Evolutionary conservation across 305 asterid genomes (phyloP).

Genomic region (Solanum chacoense): DNA sequence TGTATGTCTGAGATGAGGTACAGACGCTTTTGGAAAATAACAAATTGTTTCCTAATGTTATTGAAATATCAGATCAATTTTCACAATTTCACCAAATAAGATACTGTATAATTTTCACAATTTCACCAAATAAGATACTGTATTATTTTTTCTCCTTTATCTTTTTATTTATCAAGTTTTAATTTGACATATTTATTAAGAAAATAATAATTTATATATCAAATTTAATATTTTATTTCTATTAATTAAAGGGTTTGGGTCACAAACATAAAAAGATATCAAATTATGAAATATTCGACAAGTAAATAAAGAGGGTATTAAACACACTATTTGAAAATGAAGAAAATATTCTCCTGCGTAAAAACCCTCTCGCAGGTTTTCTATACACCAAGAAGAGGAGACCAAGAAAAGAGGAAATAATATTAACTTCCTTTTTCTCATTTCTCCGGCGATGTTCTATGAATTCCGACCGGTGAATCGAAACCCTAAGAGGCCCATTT

Average conservation of each 20-base stretch:
- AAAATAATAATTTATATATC: too few species aligned
- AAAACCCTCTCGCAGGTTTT: slow-evolving; percentile 14
- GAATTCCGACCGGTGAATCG: neutral
- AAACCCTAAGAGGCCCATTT: slow-evolving; percentile 18
- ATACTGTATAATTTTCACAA: too few species aligned
- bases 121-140: too few species aligned
- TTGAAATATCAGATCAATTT: neutral
- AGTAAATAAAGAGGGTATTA: too few species aligned
- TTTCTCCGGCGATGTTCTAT: neutral
- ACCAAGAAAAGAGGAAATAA: neutral
- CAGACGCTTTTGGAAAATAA: neutral
- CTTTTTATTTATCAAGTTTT: too few species aligned
- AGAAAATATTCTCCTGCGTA: slow-evolving; percentile 1
- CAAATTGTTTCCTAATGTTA: neutral
- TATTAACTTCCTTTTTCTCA: neutral
- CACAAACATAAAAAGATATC: too few species aligned
- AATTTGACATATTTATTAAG: too few species aligned
- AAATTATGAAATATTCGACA: too few species aligned
- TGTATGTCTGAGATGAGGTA: neutral
- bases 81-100: too few species aligned
- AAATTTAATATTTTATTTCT: too few species aligned
- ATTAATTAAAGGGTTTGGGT: too few species aligned
- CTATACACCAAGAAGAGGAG: neutral
- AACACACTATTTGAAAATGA: neutral
- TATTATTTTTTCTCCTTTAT: too few species aligned